phyloP scores from a whole-genome alignment of 2,329 filamentous ascomycete species.

The Aspergillus fijiensis region DNA sequence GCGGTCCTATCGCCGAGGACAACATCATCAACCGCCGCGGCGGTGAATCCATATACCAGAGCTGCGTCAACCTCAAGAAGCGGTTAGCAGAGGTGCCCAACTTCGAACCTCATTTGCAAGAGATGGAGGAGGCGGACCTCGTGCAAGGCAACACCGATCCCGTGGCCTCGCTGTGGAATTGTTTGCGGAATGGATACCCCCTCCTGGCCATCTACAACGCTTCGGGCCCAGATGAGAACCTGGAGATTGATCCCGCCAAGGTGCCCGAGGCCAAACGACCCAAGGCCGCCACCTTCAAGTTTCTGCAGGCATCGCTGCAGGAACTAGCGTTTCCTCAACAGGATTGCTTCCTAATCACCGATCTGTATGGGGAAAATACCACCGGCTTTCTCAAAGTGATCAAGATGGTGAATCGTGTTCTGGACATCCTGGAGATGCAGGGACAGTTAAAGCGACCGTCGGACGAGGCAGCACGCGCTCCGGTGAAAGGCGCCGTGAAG shows the following conservation, averaged over 20 bases:
- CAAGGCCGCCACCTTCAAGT: slow-evolving; percentile 88
- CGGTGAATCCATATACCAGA: slow-evolving; percentile 94
- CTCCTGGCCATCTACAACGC: slow-evolving; percentile 87
- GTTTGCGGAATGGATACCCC: slow-evolving; percentile 79
- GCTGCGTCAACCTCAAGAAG: slow-evolving; percentile 81
- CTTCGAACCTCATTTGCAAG: slow-evolving; percentile 71
- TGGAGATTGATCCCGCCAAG: slow-evolving; percentile 65
- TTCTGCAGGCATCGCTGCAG: slow-evolving; percentile 82
- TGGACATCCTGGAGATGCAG: slow-evolving; percentile 78
- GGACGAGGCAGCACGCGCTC: slow-evolving; percentile 46
- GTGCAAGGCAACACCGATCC: slow-evolving; percentile 68
- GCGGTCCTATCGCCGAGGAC: slow-evolving; percentile 63
- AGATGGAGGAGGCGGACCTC: slow-evolving; percentile 68
- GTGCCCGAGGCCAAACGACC: slow-evolving; percentile 71
- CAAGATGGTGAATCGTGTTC: slow-evolving; percentile 85
- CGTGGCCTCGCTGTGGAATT: slow-evolving; percentile 86
- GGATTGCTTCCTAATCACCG: slow-evolving; percentile 88
- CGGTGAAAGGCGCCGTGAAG: slow-evolving; percentile 51
- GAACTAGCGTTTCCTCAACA: slow-evolving; percentile 75
- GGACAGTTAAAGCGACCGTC: slow-evolving; percentile 71
- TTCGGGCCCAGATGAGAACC: slow-evolving; percentile 66
- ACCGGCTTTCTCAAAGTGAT: slow-evolving; percentile 97
- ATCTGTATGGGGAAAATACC: slow-evolving; percentile 90
- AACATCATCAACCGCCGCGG: slow-evolving; percentile 98
- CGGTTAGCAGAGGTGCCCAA: slow-evolving; percentile 79